These are phyloP conservation scores for Sporodiniella umbellata DNA, from an alignment of 371 early-diverging fungal species.

Conservation along the genomic window DNA sequence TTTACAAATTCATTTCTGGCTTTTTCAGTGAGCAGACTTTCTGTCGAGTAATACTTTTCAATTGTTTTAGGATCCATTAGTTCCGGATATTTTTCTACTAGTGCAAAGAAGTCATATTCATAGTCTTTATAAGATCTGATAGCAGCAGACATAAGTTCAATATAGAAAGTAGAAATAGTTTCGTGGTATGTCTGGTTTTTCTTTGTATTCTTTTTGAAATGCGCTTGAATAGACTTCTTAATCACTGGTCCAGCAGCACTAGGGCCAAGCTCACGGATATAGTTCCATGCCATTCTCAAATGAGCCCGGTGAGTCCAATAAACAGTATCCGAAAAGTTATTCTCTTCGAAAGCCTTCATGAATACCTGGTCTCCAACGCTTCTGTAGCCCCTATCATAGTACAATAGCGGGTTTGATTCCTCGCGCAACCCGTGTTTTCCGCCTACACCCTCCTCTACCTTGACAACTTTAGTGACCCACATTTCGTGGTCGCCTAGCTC, in stretches of 20 bases:
- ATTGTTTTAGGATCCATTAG: constrained; percentile 42
- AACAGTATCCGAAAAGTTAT: constrained; percentile 33
- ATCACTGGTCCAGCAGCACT: constrained; percentile 41
- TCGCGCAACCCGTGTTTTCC: constrained; percentile 39
- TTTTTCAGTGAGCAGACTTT: constrained; percentile 33
- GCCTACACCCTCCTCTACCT: constrained; percentile 58
- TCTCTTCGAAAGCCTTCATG: constrained; percentile 46
- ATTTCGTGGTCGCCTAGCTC: constrained; percentile 66
- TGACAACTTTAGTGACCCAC: constrained; percentile 61
- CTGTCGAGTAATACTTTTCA: constrained; percentile 45
- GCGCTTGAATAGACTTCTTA: constrained; percentile 38
- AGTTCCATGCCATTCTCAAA: constrained; percentile 63
- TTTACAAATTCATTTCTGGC: constrained; percentile 34
- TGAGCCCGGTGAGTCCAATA: constrained; percentile 66
- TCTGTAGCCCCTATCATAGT: constrained; percentile 62
- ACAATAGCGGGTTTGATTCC: constrained; percentile 54
- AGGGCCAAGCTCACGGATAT: constrained; percentile 44
- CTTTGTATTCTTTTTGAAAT: constrained; percentile 40
- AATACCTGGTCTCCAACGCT: constrained; percentile 60
- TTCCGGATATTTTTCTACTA: constrained; percentile 45
- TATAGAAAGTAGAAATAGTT: constrained; percentile 58
- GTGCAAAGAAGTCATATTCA: constrained; percentile 52
- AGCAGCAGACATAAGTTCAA: constrained; percentile 45
- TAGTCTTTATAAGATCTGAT: constrained; percentile 23
- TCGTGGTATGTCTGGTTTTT: constrained; percentile 47